Evolutionary conservation across 2,329 filamentous ascomycete genomes (phyloP), one percentile per base, ranked within the genome.

Genomic region (Diaporthe velutina): DNA sequence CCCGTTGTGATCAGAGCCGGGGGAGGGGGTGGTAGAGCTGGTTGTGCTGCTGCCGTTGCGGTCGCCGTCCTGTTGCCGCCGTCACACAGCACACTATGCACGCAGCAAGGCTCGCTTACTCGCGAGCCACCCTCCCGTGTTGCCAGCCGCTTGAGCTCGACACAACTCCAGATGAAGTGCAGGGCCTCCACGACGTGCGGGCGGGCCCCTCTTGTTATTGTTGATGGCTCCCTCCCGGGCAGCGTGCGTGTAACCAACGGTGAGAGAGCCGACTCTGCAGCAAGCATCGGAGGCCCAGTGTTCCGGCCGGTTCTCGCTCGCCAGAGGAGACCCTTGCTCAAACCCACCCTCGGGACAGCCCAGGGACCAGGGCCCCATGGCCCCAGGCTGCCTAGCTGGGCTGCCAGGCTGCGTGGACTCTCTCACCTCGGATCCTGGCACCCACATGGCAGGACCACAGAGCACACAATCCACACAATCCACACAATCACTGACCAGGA

Each of bases 361-460:
- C 40, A 71, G 28, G 58, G 58, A 64, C 38, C 60, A 66, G 60
- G 42, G 42, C 42, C 64, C 64, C 45, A 67, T 30, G 33, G 30
- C 17, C 45, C 64, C 64, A 38, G 64, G 30, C 61, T 38, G 61
- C 64, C 64, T 1, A 13, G 64, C 64, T 54, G 25, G n/a, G n/a
- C 9, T n/a, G 50, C 25, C 10, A 7, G 64, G 64, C 64, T 54
- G 30, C n/a, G 48, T 38, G 64, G 48, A n/a, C 48, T 66, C 58
- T n/a, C 58, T 42, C 35, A 67, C 38, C 64, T 68, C 61, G 54
- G 17, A 70, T 57, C 71, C 71, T 52, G 42, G 60, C 54, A 40
- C 60, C 61, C 64, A 73, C 61, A 73, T 52, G 60, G 68, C 54
- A 57, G 33, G 40, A 50, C 57, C 70, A 50, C 40, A 22, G 38